Evolutionary conservation across 495 filamentous ascomycete genomes (phyloP), one percentile per base, ranked within the genome.

Genomic region (Penicillium daleae): DNA sequence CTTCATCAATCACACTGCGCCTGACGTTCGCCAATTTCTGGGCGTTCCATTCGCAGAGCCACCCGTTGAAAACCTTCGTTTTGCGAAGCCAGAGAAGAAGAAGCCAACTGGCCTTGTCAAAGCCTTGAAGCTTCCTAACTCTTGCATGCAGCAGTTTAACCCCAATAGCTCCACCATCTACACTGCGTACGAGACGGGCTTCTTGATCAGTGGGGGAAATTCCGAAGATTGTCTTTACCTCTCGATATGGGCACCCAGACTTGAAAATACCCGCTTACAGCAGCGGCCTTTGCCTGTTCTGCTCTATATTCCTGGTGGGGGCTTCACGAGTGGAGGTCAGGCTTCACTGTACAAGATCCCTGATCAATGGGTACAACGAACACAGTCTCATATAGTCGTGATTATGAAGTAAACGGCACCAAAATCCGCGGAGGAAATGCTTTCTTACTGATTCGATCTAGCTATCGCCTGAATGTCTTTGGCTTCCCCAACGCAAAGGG

Each of bases 191-290:
- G 60, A 57, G 19, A 50, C 32, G 12, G 53, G 44, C 8, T 57
- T 62, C n/a, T 26, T 57, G 7, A n/a, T 52, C 8, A 57, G 44
- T 35, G 60, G 60, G 0, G 60, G 53, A 0, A 62, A 52, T 42
- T 57, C 53, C 0, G 76, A 78, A 57, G 76, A 78, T 56, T 78
- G 76, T 55, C 62, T 78, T 29, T 70, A 62, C 26, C 67, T 78
- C 39, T 76, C 76, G 51, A 66, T 78, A 37, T 71, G 71, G 71
- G 61, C 71, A 40, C 60, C 60, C 12, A 27, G 19, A 2, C 13
- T 56, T 40, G 35, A 56, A 1, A 29, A 27, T 4, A n/a, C 42
- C 7, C 54, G n/a, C 6, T 51, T n/a, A 2, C 29, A 57, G 33
- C 53, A 62, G 29, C 31, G 54, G 2, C 60, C 60, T 2, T 31